Conservation (phyloP, 306 rosid genomes). For the Quercus ilex region DNA sequence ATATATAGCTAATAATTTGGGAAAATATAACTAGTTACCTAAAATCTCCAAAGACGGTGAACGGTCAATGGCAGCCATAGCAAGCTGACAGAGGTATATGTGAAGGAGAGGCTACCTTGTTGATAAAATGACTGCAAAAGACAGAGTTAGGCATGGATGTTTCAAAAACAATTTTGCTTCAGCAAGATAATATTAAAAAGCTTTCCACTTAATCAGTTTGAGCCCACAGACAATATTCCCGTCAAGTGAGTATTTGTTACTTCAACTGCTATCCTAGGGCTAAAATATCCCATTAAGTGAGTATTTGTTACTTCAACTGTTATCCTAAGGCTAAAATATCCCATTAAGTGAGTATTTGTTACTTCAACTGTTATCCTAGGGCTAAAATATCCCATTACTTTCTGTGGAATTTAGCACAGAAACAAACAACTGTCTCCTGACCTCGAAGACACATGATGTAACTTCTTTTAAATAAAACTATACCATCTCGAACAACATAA, state of each 20-base stretch:
- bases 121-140: not conserved
- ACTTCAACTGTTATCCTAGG: not conserved
- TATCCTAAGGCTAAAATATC: not conserved
- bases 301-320: not conserved
- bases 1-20: not conserved
- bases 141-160: not conserved
- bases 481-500: not conserved
- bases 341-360: not conserved
- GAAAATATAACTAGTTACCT: conserved; percentile 39
- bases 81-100: conserved; percentile 1
- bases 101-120: not conserved
- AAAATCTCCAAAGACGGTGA: conserved; percentile 64
- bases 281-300: not conserved
- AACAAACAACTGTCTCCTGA: not conserved
- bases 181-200: not conserved
- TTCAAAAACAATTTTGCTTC: not conserved
- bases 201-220: not conserved
- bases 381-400: not conserved
- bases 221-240: not conserved
- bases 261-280: not conserved
- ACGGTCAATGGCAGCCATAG: conserved; percentile 53
- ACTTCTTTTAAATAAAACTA: not conserved
- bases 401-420: not conserved
- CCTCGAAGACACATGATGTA: not conserved
- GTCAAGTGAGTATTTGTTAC: not conserved